Evolutionary conservation across 192 early-diverging fungal genomes (phyloP).

Genomic region (Podila minutissima): DNA sequence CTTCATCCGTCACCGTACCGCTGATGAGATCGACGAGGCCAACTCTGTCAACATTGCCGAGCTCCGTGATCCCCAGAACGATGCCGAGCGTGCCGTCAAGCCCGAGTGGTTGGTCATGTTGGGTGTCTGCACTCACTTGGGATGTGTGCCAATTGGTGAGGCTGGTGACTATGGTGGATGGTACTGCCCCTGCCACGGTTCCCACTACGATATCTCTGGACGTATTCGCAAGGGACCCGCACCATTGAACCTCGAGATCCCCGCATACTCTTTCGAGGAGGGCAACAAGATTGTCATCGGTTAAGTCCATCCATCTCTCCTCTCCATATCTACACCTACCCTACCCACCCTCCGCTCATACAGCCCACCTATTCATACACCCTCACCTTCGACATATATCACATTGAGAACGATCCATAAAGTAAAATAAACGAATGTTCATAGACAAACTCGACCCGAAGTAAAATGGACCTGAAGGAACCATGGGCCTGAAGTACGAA

Average conservation of each 20-base stretch:
- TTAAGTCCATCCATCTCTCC: constrained; percentile 57
- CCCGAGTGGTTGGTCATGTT: constrained; percentile 98
- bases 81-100: constrained; percentile 88
- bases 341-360: too few species aligned
- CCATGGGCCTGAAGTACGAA: too few species aligned
- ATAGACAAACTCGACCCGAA: neutral
- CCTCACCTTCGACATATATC: too few species aligned
- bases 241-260: constrained; percentile 98
- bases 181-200: constrained; percentile 99
- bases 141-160: constrained; percentile 98
- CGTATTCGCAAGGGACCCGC: constrained; percentile 99
- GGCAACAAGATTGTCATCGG: constrained; percentile 90
- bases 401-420: neutral
- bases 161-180: constrained; percentile 98
- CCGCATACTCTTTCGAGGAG: constrained; percentile 68
- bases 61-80: constrained; percentile 92
- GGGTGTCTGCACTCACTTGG: constrained; percentile 76
- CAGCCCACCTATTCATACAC: too few species aligned
- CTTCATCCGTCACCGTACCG: constrained; percentile 96
- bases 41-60: constrained; percentile 80
- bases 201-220: constrained; percentile 99
- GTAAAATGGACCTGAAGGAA: neutral
- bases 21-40: constrained; percentile 94
- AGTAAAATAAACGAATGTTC: neutral
- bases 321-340: too few species aligned